Conservation (phyloP, 2,329 filamentous ascomycete genomes). For the Drechmeria coniospora region DNA sequence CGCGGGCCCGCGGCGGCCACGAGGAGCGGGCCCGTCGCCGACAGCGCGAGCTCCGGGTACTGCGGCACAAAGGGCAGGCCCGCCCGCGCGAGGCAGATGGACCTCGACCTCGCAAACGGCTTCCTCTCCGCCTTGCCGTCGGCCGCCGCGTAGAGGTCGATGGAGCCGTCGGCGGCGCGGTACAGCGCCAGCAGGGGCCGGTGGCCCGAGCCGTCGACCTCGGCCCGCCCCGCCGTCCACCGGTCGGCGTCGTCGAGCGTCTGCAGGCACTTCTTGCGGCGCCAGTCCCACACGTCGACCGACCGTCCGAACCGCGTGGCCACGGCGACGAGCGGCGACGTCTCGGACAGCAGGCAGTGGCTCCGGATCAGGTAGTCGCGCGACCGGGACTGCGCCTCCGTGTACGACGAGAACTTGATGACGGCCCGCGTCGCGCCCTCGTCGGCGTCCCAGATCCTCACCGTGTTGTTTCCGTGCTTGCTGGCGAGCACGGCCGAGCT, state of each 20-base stretch:
- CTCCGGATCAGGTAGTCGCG: conserved; percentile 27
- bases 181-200: conserved; percentile 21
- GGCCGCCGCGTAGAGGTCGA: conserved; percentile 18
- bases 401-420: conserved; percentile 24
- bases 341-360: conserved; percentile 24
- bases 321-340: conserved; percentile 21
- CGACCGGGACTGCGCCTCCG: conserved; percentile 20
- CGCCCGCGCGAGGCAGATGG: conserved; percentile 19
- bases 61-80: conserved; percentile 21
- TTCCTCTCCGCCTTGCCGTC: conserved; percentile 21
- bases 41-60: conserved; percentile 24
- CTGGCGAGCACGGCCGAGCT: conserved; percentile 18
- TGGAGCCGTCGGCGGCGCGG: conserved; percentile 12
- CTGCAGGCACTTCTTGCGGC: conserved; percentile 22
- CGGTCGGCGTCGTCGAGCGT: conserved; percentile 20
- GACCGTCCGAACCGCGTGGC: conserved; percentile 22
- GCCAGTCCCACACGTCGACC: conserved; percentile 25
- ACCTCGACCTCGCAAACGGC: conserved; percentile 18
- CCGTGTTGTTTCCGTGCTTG: conserved; percentile 46
- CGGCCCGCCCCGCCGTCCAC: conserved; percentile 21
- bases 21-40: conserved; percentile 21
- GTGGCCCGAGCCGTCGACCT: conserved; percentile 17
- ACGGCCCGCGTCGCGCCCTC: conserved; percentile 55
- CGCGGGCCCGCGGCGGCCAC: conserved; percentile 22
- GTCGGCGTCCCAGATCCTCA: conserved; percentile 80